Conservation (phyloP, 345 rosid species). For the Salix viminalis region DNA sequence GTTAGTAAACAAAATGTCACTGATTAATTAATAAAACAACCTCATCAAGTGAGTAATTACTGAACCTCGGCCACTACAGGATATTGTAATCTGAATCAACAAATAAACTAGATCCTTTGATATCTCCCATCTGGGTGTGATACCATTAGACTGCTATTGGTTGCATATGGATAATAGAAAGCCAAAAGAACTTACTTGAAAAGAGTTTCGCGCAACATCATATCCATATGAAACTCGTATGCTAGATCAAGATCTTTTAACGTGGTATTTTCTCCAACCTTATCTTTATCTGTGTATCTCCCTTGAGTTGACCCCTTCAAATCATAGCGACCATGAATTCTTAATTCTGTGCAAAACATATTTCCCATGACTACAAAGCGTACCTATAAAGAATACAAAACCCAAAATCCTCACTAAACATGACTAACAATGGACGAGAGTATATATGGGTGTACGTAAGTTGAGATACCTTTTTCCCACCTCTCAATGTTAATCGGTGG, state of each 20-base stretch:
- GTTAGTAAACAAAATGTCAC: too few species aligned
- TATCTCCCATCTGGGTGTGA: too few species aligned
- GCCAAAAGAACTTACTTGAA: conserved; percentile 54
- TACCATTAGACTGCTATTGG: too few species aligned
- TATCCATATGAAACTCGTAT: conserved; percentile 90
- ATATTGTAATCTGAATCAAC: too few species aligned
- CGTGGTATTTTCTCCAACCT: conserved; percentile 65
- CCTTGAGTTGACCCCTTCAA: conserved; percentile 89
- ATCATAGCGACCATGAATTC: conserved; percentile 86
- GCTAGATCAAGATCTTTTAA: conserved; percentile 80
- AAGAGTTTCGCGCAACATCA: conserved; percentile 62
- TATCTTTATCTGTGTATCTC: conserved; percentile 63
- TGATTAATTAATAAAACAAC: too few species aligned
- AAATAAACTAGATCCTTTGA: too few species aligned
- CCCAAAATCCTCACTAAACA: conserved; percentile 12
- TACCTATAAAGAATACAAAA: conserved; percentile 47
- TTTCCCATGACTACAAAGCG: conserved; percentile 98
- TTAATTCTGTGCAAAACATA: conserved; percentile 95
- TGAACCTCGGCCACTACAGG: too few species aligned
- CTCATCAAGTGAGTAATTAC: too few species aligned
- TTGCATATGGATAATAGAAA: background rate
- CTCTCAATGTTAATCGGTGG: conserved; percentile 65
- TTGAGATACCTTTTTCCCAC: conserved; percentile 69
- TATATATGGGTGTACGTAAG: background rate
- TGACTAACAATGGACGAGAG: conserved; percentile 11